phyloP scores from a whole-genome alignment of 257 asterid genomes.

The Nemophila menziesii region DNA sequence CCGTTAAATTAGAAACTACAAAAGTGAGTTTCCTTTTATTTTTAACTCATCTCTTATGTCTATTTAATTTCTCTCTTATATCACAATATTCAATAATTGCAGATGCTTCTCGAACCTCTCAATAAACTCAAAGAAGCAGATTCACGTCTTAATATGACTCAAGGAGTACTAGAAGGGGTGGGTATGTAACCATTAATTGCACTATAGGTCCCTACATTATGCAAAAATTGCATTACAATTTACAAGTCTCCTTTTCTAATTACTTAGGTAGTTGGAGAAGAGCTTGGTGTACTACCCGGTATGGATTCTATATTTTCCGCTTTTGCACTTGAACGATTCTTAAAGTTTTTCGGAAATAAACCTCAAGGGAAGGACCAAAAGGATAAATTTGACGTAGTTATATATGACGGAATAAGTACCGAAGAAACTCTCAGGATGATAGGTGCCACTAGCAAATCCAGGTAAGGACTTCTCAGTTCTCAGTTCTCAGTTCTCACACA shows the following conservation, averaged over 20 bases:
- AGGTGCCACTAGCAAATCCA: conserved; percentile 73
- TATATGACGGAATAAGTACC: conserved; percentile 75
- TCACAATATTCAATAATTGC: conserved; percentile 18
- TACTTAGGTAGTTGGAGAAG: conserved; percentile 82
- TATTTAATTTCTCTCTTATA: conserved; percentile 11
- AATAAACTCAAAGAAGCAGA: conserved; percentile 79
- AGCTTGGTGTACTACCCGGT: conserved; percentile 96
- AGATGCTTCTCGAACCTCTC: conserved; percentile 96
- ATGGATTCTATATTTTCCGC: conserved; percentile 91
- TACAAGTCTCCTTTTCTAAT: conserved; percentile 12
- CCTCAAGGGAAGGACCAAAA: conserved; percentile 23
- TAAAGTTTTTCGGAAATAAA: conserved; percentile 33
- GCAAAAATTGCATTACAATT: not conserved
- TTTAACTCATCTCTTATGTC: conserved; percentile 9
- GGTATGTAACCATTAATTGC: conserved; percentile 34
- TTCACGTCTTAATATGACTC: conserved; percentile 76
- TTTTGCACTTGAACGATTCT: conserved; percentile 55
- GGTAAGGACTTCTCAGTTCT: conserved; percentile 26
- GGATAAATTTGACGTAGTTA: conserved; percentile 45
- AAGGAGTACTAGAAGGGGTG: conserved; percentile 98
- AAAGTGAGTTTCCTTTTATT: conserved; percentile 32
- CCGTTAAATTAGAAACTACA: conserved; percentile 76
- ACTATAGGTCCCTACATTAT: too few relatives aligned
- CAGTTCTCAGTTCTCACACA: not conserved
- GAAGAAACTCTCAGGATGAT: conserved; percentile 84